A percentile compares a stretch with the other conserved stretches of the same genome.
phyloP scores from a whole-genome alignment of 208 protist genomes.

The Crithidia fasciculata region DNA sequence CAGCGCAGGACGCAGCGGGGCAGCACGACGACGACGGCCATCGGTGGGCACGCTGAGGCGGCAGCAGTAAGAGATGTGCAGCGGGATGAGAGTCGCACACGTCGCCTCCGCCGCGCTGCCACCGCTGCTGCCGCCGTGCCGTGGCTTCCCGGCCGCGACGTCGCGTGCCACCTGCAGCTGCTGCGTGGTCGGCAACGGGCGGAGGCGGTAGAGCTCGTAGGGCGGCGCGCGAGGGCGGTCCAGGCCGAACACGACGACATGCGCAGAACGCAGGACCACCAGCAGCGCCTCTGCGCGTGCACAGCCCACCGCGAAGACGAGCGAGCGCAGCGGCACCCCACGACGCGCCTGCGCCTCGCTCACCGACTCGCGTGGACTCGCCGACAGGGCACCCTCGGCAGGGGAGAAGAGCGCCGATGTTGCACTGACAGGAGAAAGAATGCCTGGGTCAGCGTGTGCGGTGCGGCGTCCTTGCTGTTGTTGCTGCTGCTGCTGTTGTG shows the following conservation, averaged over 20 bases:
- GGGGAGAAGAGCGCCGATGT: conserved; percentile 19
- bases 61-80: conserved; percentile 61
- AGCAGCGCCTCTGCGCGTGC: conserved; percentile 49
- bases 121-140: not conserved
- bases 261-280: conserved; percentile 49
- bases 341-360: not conserved
- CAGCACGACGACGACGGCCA: not conserved
- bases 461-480: not conserved
- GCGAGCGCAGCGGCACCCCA: conserved; percentile 16
- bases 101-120: conserved; percentile 32
- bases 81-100: conserved; percentile 60
- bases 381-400: conserved; percentile 3
- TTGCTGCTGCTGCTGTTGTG: not conserved
- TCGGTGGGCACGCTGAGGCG: conserved; percentile 26
- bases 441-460: too few relatives aligned
- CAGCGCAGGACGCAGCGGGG: too few relatives aligned
- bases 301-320: conserved; percentile 53
- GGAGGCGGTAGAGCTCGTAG: conserved; percentile 50
- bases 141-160: conserved; percentile 2
- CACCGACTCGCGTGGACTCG: conserved; percentile 1
- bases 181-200: conserved; percentile 37
- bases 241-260: conserved; percentile 66
- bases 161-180: conserved; percentile 16
- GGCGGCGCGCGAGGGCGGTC: conserved; percentile 35
- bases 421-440: too few relatives aligned